Percentiles rank a stretch among this genome's conserved stretches.
These are phyloP conservation scores for Yamadazyma laniorum DNA, from an alignment of 805 yeast species.

Conservation along the genomic window DNA sequence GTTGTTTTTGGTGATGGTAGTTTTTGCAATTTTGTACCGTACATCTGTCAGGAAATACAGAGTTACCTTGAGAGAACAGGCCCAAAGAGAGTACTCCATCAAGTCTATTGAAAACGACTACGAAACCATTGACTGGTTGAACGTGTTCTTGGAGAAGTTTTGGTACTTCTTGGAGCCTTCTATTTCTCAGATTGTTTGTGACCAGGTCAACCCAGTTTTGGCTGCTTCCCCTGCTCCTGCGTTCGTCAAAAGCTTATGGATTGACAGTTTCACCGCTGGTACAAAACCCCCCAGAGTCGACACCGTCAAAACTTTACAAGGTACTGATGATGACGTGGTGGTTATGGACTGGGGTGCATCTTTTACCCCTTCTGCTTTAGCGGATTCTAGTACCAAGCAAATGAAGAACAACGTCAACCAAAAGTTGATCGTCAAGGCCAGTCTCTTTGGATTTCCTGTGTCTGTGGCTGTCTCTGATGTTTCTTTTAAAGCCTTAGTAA, in stretches of 20 bases:
- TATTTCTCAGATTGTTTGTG: slow-evolving; percentile 78
- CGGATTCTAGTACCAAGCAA: slow-evolving; percentile 84
- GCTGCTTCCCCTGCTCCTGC: slow-evolving; percentile 79
- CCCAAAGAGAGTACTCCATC: slow-evolving; percentile 83
- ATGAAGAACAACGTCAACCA: slow-evolving; percentile 82
- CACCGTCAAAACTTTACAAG: slow-evolving; percentile 80
- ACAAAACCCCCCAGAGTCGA: slow-evolving; percentile 95
- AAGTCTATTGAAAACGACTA: slow-evolving; percentile 81
- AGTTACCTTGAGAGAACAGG: slow-evolving; percentile 66
- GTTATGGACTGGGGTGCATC: slow-evolving; percentile 98
- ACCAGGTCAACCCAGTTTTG: slow-evolving; percentile 78
- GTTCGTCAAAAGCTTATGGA: slow-evolving; percentile 78
- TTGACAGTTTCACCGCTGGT: slow-evolving; percentile 87
- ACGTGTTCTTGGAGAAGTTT: slow-evolving; percentile 81
- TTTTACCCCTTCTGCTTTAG: slow-evolving; percentile 85
- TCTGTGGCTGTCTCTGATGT: slow-evolving; percentile 81
- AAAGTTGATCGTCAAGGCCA: slow-evolving; percentile 70
- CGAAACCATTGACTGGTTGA: slow-evolving; percentile 95
- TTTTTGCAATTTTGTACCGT: slow-evolving; percentile 71
- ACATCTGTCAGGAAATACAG: slow-evolving; percentile 81
- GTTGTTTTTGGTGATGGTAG: slow-evolving; percentile 66
- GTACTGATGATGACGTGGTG: slow-evolving; percentile 88
- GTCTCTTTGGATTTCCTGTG: slow-evolving; percentile 76
- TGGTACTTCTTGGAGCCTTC: slow-evolving; percentile 93
- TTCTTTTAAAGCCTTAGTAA: slow-evolving; percentile 68